Percentiles rank a stretch among this genome's conserved stretches.
phyloP scores from a whole-genome alignment of 2,329 filamentous ascomycete species.

The Microdochium paspali region DNA sequence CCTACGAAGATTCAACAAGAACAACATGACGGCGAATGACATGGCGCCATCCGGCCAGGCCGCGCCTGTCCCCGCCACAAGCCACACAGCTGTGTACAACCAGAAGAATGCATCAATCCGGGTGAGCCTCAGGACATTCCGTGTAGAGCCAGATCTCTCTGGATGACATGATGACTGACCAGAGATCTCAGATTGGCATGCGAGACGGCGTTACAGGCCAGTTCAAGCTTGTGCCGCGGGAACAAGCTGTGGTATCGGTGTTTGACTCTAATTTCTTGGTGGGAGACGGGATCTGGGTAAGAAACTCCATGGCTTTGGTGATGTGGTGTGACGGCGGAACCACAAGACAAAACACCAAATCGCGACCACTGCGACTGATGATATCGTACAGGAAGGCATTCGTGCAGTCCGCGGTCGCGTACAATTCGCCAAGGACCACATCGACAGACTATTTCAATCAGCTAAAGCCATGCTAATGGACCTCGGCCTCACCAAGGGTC shows the following conservation, averaged over 20 bases:
- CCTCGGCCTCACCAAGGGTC: slow-evolving; percentile 14
- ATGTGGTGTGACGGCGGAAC: not conserved
- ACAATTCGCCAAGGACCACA: slow-evolving; percentile 17
- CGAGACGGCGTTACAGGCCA: slow-evolving; percentile 13
- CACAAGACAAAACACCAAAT: not conserved
- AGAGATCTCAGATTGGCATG: slow-evolving; percentile 10
- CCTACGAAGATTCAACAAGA: too few relatives aligned
- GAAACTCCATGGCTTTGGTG: not conserved
- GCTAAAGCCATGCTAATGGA: slow-evolving; percentile 20
- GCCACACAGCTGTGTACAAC: slow-evolving; percentile 12
- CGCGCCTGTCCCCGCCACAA: not conserved
- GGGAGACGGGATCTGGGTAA: slow-evolving; percentile 17
- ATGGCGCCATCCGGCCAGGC: not conserved
- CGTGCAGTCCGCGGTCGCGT: slow-evolving; percentile 12
- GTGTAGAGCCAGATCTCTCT: too few relatives aligned
- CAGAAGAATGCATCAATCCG: slow-evolving; percentile 13
- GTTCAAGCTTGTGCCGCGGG: slow-evolving; percentile 12
- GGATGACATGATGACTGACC: slow-evolving; percentile 1
- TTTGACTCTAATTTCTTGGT: slow-evolving; percentile 19
- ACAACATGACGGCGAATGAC: not conserved
- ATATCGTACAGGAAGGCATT: slow-evolving; percentile 14
- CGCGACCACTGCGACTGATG: not conserved
- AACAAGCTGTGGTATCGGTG: slow-evolving; percentile 13
- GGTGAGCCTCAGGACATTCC: slow-evolving; percentile 1
- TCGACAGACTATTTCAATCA: slow-evolving; percentile 16